Conservation (phyloP, 805 yeast genomes). For the Clavispora carvajalis region DNA sequence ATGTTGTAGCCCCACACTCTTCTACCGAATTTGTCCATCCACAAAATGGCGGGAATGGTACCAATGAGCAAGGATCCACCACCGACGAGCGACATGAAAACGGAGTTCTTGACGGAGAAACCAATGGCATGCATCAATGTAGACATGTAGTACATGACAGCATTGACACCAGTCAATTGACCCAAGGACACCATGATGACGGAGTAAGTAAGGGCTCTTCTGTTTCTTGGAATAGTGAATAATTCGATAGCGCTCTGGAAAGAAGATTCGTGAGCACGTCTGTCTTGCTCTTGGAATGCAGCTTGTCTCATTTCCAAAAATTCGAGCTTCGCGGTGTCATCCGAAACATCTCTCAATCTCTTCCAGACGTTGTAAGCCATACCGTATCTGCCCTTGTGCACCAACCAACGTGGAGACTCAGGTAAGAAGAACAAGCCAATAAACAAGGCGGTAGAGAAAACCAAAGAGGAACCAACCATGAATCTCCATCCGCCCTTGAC, state of each 20-base stretch:
- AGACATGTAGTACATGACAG: slow-evolving; percentile 61
- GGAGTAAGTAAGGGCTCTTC: slow-evolving; percentile 57
- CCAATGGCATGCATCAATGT: slow-evolving; percentile 53
- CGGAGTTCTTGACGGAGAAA: slow-evolving; percentile 45
- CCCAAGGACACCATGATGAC: slow-evolving; percentile 54
- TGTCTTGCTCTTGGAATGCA: slow-evolving; percentile 42
- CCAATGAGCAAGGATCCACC: slow-evolving; percentile 61
- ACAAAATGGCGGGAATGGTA: slow-evolving; percentile 60
- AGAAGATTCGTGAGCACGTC: slow-evolving; percentile 28
- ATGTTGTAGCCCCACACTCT: slow-evolving; percentile 56
- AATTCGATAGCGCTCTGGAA: slow-evolving; percentile 46
- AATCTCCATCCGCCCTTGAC: slow-evolving; percentile 59
- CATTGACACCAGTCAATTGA: slow-evolving; percentile 66
- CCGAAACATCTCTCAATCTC: slow-evolving; percentile 45
- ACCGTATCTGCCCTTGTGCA: slow-evolving; percentile 46
- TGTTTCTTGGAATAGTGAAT: slow-evolving; percentile 50
- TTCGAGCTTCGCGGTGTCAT: slow-evolving; percentile 42
- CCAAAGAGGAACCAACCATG: slow-evolving; percentile 59
- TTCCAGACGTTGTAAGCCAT: slow-evolving; percentile 54
- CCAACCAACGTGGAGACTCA: slow-evolving; percentile 58
- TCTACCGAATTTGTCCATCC: slow-evolving; percentile 54
- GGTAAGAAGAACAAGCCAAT: slow-evolving; percentile 51
- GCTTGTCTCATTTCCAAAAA: slow-evolving; percentile 54
- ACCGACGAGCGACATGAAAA: slow-evolving; percentile 65
- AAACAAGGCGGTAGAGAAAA: slow-evolving; percentile 50